phyloP scores from a whole-genome alignment of 352 stramenopile genomes.

The Phytophthora ohioensis region DNA sequence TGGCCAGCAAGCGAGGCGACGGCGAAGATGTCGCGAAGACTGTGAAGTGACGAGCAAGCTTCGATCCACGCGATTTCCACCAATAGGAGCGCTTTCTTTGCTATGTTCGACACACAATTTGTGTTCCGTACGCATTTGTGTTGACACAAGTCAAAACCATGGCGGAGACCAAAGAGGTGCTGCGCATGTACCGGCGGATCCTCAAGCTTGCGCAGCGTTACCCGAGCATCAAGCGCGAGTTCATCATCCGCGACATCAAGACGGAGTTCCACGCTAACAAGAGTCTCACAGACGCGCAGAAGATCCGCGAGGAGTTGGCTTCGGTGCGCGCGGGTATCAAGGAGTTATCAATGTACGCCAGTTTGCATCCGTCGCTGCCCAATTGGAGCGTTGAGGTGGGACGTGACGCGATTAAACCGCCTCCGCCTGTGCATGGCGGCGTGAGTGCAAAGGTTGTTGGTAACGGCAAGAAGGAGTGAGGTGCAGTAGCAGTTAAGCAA shows the following conservation, averaged over 20 bases:
- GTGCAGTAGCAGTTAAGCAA: slow-evolving; percentile 15
- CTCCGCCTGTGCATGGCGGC: slow-evolving; percentile 19
- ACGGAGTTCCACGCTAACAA: slow-evolving; percentile 86
- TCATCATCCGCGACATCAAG: slow-evolving; percentile 87
- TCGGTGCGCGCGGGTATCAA: slow-evolving; percentile 75
- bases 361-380: slow-evolving; percentile 60
- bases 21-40: slow-evolving; percentile 33
- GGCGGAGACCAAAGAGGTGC: slow-evolving; percentile 61
- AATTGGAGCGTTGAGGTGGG: slow-evolving; percentile 83
- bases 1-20: slow-evolving; percentile 20
- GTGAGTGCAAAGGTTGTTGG: slow-evolving; percentile 64
- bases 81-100: slow-evolving; percentile 28
- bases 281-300: slow-evolving; percentile 58
- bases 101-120: not conserved
- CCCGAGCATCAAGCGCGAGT: slow-evolving; percentile 86
- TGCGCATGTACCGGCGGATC: slow-evolving; percentile 84
- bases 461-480: slow-evolving; percentile 37
- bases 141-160: slow-evolving; percentile 39
- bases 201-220: slow-evolving; percentile 87
- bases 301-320: slow-evolving; percentile 75
- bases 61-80: slow-evolving; percentile 31
- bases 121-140: not conserved
- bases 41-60: slow-evolving; percentile 31
- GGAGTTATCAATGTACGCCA: slow-evolving; percentile 82
- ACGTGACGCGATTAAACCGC: slow-evolving; percentile 48